phyloP scores from a whole-genome alignment of 768 basidiomycete genomes.

The Mycena alexandri region DNA sequence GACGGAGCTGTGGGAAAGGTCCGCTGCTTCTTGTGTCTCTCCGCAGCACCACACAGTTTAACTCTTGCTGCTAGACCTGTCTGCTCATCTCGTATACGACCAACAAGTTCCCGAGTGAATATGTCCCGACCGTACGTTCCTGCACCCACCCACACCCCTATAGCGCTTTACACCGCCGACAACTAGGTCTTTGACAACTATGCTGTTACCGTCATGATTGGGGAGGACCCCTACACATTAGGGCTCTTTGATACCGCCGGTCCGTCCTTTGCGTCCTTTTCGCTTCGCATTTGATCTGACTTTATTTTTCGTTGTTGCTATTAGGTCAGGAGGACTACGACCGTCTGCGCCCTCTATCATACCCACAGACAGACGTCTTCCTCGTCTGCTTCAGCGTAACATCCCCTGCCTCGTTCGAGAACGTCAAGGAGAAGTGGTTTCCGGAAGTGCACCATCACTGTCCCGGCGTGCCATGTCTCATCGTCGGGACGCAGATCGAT shows the following conservation, averaged over 20 bases:
- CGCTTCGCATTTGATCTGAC: constrained; percentile 27
- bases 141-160: constrained; percentile 34
- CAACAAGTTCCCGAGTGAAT: constrained; percentile 99
- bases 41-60: constrained; percentile 24
- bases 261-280: constrained; percentile 54
- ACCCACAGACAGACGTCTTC: constrained; percentile 99
- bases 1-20: constrained; percentile 99
- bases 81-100: constrained; percentile 97
- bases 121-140: constrained; percentile 92
- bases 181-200: constrained; percentile 94
- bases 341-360: constrained; percentile 97
- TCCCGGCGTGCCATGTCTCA: constrained; percentile 98
- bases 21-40: constrained; percentile 47
- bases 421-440: constrained; percentile 99
- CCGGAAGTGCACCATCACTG: constrained; percentile 99
- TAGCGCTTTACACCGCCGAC: constrained; percentile 40
- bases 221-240: constrained; percentile 98
- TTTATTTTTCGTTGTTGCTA: too few species aligned
- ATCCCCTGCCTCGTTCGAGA: constrained; percentile 98
- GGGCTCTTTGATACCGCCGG: constrained; percentile 99
- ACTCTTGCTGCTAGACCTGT: constrained; percentile 75
- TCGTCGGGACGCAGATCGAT: constrained; percentile 99
- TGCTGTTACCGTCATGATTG: constrained; percentile 99
- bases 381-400: constrained; percentile 99
- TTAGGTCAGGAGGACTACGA: constrained; percentile 99